phyloP scores from a whole-genome alignment of 2,329 filamentous ascomycete genomes.

The Claviceps sp. region DNA sequence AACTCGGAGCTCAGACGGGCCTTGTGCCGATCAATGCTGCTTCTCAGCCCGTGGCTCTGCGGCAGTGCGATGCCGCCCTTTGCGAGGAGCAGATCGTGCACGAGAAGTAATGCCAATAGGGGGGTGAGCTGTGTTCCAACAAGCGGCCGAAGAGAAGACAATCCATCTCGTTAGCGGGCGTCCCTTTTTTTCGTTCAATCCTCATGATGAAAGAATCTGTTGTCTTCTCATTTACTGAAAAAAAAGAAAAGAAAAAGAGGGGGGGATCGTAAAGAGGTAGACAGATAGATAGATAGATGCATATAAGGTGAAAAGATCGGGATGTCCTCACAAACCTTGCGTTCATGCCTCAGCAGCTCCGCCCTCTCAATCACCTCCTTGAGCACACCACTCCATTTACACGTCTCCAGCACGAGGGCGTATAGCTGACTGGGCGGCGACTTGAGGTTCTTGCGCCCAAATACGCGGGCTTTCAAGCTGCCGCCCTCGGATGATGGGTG shows the following conservation, averaged over 20 bases:
- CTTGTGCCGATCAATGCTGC: conserved; percentile 68
- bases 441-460: conserved; percentile 59
- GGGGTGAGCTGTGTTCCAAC: conserved; percentile 53
- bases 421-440: conserved; percentile 73
- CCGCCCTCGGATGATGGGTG: conserved; percentile 39
- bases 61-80: conserved; percentile 76
- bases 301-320: not conserved
- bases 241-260: not conserved
- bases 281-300: no score
- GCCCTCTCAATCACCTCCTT: conserved; percentile 82
- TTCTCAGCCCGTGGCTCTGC: conserved; percentile 61
- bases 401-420: conserved; percentile 71
- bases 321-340: conserved; percentile 47
- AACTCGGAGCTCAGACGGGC: conserved; percentile 70
- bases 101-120: conserved; percentile 63
- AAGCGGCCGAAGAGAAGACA: not conserved
- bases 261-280: no score
- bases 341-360: conserved; percentile 63
- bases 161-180: not conserved
- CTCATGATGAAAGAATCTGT: not conserved
- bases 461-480: conserved; percentile 78
- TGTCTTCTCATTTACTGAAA: not conserved
- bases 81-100: conserved; percentile 73
- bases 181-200: not conserved
- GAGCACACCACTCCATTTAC: conserved; percentile 79